Evolutionary conservation across 2,329 filamentous ascomycete genomes (phyloP).

Genomic region (Aspergillus ustus): DNA sequence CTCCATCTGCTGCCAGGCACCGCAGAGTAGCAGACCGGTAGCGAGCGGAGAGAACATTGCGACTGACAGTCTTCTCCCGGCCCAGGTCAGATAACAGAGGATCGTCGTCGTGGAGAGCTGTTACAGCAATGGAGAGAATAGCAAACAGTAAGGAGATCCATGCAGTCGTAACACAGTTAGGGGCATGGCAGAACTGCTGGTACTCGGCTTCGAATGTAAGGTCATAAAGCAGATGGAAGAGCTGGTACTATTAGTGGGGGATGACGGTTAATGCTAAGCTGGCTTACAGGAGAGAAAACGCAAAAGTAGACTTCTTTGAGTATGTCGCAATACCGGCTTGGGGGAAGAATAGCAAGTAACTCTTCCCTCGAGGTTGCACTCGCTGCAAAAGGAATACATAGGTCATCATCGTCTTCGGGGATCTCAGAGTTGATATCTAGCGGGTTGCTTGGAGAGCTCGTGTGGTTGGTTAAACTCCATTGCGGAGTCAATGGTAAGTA

Average conservation of each 20-base stretch:
- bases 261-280: background rate
- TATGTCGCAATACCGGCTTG: conserved; percentile 40
- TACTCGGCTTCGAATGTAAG: conserved; percentile 47
- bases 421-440: conserved; percentile 33
- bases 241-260: conserved; percentile 18
- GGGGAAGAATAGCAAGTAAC: conserved; percentile 40
- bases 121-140: conserved; percentile 45
- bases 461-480: conserved; percentile 36
- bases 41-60: conserved; percentile 43
- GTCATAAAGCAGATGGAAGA: conserved; percentile 49
- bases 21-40: conserved; percentile 44
- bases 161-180: conserved; percentile 39
- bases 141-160: conserved; percentile 47
- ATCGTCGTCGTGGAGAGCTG: conserved; percentile 41
- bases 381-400: conserved; percentile 38
- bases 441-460: conserved; percentile 31
- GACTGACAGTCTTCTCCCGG: conserved; percentile 39
- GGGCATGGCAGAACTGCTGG: conserved; percentile 41
- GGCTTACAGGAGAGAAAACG: conserved; percentile 45
- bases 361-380: conserved; percentile 34
- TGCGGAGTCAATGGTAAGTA: conserved; percentile 40
- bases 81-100: conserved; percentile 43
- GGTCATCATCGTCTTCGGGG: conserved; percentile 37
- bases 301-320: conserved; percentile 43
- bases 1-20: conserved; percentile 46